Base-by-base conservation (phyloP, 2,329 filamentous ascomycete genomes). In the Colletotrichum karsti region DNA sequence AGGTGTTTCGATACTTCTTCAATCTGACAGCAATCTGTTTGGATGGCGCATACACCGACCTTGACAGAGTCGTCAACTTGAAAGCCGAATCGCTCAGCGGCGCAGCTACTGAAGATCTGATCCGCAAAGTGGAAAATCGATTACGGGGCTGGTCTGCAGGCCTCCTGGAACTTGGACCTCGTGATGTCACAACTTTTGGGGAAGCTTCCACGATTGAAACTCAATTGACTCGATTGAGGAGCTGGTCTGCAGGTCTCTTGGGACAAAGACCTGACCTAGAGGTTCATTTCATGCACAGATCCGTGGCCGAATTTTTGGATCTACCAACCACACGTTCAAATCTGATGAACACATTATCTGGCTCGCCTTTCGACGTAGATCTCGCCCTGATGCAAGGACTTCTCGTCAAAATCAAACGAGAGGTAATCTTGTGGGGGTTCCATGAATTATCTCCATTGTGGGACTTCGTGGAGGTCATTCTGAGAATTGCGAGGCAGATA, bases 221-320 rank as follows among this genome's bases (percentile, higher is more conserved):
- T n/a, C n/a, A n/a, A n/a, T n/a, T n/a, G n/a, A n/a, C n/a, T n/a
- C 51, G 20, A 39, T 13, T 55, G 10, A 55, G 35, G 20, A 55
- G 18, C 20, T 55, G 33, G 51, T 55, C 33, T 18, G 51, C 51
- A 4, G 35, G 51, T 39, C 33, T 55, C 9, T 10, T 55, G 33
- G 51, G 33, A 37, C 9, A 24, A 26, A 7, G 13, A 9, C 12
- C 3, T 13, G 51, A 41, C 26, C 33, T 20, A 18, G 20, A 26
- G 8, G 33, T 55, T 26, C 8, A 10, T 18, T 55, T 55, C 22
- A 37, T 55, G 9, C 51, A 55, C 30, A 22, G 33, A 24, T 55
- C 51, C 4, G 51, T 55, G 7, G 20, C 33, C 10, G 51, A 28
- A n/a, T 55, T 55, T n/a, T 3, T 55, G 18, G 35, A 37, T 13